Evolutionary conservation across 768 basidiomycete species (phyloP).

Genomic region (Kwoniella pini): DNA sequence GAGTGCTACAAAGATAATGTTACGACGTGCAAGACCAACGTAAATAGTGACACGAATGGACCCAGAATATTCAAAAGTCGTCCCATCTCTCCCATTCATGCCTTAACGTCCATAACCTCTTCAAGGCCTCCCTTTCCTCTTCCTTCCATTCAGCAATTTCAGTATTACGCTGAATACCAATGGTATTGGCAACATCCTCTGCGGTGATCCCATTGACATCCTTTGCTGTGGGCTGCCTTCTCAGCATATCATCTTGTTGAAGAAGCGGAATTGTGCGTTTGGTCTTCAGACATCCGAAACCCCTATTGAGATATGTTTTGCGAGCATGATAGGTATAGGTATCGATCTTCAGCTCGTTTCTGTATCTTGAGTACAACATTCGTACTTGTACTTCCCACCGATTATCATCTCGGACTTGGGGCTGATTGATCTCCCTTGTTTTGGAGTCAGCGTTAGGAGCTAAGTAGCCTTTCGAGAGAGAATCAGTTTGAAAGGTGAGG

Average conservation of each 20-base stretch:
- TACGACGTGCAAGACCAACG: too few species aligned
- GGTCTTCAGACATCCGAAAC: background rate
- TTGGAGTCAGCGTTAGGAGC: background rate
- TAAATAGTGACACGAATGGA: too few species aligned
- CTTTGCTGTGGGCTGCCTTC: too few species aligned
- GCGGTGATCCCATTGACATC: too few species aligned
- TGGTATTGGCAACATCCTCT: background rate
- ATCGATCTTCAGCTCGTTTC: background rate
- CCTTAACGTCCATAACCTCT: constrained; percentile 23
- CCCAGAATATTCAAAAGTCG: background rate
- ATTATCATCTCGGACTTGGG: background rate
- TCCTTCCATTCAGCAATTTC: constrained; percentile 16
- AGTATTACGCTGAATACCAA: background rate
- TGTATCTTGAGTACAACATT: background rate
- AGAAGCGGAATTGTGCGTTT: background rate
- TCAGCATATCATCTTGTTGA: too few species aligned
- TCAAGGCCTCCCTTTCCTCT: constrained; percentile 28
- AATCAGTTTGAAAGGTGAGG: constrained; percentile 15
- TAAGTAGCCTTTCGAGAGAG: background rate
- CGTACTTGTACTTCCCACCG: background rate
- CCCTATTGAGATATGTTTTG: too few species aligned
- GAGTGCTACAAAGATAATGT: too few species aligned
- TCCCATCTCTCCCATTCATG: constrained; percentile 31
- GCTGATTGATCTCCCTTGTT: background rate
- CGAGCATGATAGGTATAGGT: background rate